phyloP scores from a whole-genome alignment of 2,329 filamentous ascomycete species.

The Periglandula ipomoeae region DNA sequence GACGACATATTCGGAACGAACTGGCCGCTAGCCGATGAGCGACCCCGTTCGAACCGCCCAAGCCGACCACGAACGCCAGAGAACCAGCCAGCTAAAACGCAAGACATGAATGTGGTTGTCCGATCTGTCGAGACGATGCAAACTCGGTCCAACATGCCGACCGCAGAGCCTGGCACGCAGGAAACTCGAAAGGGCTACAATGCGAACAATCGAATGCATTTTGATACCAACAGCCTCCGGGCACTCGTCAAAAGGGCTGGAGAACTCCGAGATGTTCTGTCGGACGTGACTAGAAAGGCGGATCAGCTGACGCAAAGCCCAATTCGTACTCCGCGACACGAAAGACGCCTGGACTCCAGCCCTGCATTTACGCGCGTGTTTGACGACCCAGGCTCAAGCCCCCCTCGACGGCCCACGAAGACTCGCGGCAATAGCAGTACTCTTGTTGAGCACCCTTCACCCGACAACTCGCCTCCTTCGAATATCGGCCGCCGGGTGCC shows the following conservation, averaged over 20 bases:
- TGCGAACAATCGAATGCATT: constrained; percentile 47
- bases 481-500: constrained; percentile 46
- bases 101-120: constrained; percentile 40
- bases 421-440: constrained; percentile 44
- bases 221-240: constrained; percentile 60
- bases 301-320: constrained; percentile 51
- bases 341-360: constrained; percentile 43
- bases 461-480: constrained; percentile 43
- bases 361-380: constrained; percentile 62
- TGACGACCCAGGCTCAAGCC: constrained; percentile 49
- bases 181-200: constrained; percentile 21
- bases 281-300: constrained; percentile 49
- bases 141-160: constrained; percentile 33
- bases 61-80: constrained; percentile 34
- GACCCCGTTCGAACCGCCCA: constrained; percentile 24
- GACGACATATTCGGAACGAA: constrained; percentile 56
- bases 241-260: constrained; percentile 55
- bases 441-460: constrained; percentile 37
- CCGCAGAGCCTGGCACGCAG: constrained; percentile 22
- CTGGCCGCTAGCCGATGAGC: constrained; percentile 34
- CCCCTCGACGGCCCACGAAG: constrained; percentile 39
- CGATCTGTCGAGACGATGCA: constrained; percentile 56
- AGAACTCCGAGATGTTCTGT: constrained; percentile 48
- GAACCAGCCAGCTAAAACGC: constrained; percentile 22
- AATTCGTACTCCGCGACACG: constrained; percentile 37